phyloP scores from a whole-genome alignment of 345 rosid species.

The Excoecaria cochinchinensis region DNA sequence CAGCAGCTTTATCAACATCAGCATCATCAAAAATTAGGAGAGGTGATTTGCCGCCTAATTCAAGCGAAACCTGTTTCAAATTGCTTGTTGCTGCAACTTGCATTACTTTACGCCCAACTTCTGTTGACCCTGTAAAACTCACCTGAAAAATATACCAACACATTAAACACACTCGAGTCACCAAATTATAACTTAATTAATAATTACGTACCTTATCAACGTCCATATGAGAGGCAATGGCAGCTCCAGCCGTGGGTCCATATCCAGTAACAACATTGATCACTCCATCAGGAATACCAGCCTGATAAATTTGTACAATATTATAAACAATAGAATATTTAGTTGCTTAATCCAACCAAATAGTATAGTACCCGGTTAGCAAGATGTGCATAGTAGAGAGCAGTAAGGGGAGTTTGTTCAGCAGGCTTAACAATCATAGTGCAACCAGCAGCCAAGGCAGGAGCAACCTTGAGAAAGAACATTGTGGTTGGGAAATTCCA shows the following conservation, averaged over 20 bases:
- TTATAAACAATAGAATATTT: too few species aligned
- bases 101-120: constrained; percentile 69
- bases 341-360: neutral
- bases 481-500: constrained; percentile 78
- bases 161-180: too few species aligned
- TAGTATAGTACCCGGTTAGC: constrained; percentile 29
- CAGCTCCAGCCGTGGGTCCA: constrained; percentile 81
- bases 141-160: constrained; percentile 41
- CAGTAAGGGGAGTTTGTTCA: constrained; percentile 86
- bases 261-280: constrained; percentile 71
- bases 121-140: constrained; percentile 84
- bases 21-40: constrained; percentile 76
- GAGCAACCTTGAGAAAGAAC: constrained; percentile 64
- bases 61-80: constrained; percentile 67
- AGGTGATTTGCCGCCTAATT: constrained; percentile 89
- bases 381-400: constrained; percentile 65
- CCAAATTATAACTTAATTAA: too few species aligned
- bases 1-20: constrained; percentile 53
- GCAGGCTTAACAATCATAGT: constrained; percentile 86
- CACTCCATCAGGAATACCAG: constrained; percentile 89
- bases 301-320: constrained; percentile 32
- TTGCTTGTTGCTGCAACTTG: constrained; percentile 74
- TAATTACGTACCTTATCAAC: constrained; percentile 49
- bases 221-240: constrained; percentile 37
- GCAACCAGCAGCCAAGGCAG: constrained; percentile 86